A percentile compares a stretch with the other conserved stretches of the same genome.
phyloP scores from a whole-genome alignment of 169 alveolate species.

The Plasmodium yoelii region DNA sequence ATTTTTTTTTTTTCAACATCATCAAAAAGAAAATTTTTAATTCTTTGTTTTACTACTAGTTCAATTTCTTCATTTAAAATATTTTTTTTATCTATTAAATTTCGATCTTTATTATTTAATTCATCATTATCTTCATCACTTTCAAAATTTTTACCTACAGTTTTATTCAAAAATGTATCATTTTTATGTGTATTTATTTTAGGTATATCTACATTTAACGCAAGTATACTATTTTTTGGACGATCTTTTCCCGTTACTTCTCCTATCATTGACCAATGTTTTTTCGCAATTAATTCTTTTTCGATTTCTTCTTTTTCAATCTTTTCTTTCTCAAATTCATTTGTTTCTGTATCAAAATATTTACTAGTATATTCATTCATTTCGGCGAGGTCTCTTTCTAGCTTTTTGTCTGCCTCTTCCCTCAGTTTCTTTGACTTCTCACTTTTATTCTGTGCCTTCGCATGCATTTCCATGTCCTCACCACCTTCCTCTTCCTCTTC shows the following conservation, averaged over 20 bases:
- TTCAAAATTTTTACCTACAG: slow-evolving; percentile 18
- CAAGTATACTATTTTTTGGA: slow-evolving; percentile 88
- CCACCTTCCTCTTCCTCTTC: neutral
- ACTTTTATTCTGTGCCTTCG: slow-evolving; percentile 56
- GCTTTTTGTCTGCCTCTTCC: slow-evolving; percentile 5
- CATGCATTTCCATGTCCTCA: slow-evolving; percentile 46
- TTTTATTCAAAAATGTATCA: slow-evolving; percentile 58
- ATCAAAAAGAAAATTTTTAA: slow-evolving; percentile 84
- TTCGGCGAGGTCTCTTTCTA: slow-evolving; percentile 23
- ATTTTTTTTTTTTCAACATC: slow-evolving; percentile 83
- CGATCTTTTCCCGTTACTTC: slow-evolving; percentile 85
- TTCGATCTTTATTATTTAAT: slow-evolving; percentile 21
- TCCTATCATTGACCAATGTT: slow-evolving; percentile 91
- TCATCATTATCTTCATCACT: slow-evolving; percentile 52
- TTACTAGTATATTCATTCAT: slow-evolving; percentile 5
- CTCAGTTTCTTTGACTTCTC: slow-evolving; percentile 6
- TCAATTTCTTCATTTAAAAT: slow-evolving; percentile 77
- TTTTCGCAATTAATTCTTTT: slow-evolving; percentile 81
- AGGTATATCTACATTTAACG: slow-evolving; percentile 85
- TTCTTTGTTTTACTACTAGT: slow-evolving; percentile 82
- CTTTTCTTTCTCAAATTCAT: slow-evolving; percentile 5
- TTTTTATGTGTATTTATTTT: slow-evolving; percentile 72
- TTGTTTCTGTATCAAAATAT: neutral
- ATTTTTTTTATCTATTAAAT: slow-evolving; percentile 5
- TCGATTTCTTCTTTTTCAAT: slow-evolving; percentile 81